Percentiles rank a stretch among this genome's conserved stretches.
phyloP scores from a whole-genome alignment of 2,329 filamentous ascomycete genomes.

The Stemphylium vesicarium region DNA sequence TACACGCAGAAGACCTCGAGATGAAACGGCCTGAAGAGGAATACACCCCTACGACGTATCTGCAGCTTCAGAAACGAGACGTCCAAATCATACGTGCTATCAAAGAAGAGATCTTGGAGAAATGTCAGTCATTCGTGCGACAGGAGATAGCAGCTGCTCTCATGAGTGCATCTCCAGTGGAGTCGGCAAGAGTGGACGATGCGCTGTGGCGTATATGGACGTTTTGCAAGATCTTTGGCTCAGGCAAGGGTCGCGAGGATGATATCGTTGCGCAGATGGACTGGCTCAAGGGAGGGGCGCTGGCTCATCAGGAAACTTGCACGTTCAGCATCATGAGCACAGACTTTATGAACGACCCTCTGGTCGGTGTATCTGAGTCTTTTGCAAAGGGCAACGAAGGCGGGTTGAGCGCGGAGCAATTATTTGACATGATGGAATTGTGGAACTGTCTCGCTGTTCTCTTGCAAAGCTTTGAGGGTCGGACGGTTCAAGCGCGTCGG shows the following conservation, averaged over 20 bases:
- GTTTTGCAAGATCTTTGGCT: slow-evolving; percentile 69
- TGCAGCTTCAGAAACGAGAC: slow-evolving; percentile 60
- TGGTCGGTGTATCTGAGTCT: slow-evolving; percentile 63
- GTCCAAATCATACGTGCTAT: slow-evolving; percentile 61
- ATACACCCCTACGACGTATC: slow-evolving; percentile 61
- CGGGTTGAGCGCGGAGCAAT: slow-evolving; percentile 61
- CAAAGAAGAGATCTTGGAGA: slow-evolving; percentile 62
- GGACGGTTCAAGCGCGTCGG: slow-evolving; percentile 60
- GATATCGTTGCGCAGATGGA: slow-evolving; percentile 66
- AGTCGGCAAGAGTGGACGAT: slow-evolving; percentile 62
- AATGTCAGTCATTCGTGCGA: slow-evolving; percentile 62
- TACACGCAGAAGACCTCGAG: slow-evolving; percentile 49
- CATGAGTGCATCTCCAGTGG: slow-evolving; percentile 53
- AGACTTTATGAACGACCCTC: slow-evolving; percentile 59
- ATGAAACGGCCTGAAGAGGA: slow-evolving; percentile 57
- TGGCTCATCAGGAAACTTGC: slow-evolving; percentile 57
- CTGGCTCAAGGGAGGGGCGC: slow-evolving; percentile 65
- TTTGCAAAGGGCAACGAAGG: slow-evolving; percentile 64
- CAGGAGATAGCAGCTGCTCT: slow-evolving; percentile 63
- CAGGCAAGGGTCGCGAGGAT: slow-evolving; percentile 63
- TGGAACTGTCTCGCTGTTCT: slow-evolving; percentile 67
- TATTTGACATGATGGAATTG: slow-evolving; percentile 70
- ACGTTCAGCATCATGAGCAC: slow-evolving; percentile 56
- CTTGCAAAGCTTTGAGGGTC: slow-evolving; percentile 62
- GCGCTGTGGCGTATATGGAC: slow-evolving; percentile 71